Conservation (phyloP, 208 protist genomes). For the Blastocrithidia nonstop region DNA sequence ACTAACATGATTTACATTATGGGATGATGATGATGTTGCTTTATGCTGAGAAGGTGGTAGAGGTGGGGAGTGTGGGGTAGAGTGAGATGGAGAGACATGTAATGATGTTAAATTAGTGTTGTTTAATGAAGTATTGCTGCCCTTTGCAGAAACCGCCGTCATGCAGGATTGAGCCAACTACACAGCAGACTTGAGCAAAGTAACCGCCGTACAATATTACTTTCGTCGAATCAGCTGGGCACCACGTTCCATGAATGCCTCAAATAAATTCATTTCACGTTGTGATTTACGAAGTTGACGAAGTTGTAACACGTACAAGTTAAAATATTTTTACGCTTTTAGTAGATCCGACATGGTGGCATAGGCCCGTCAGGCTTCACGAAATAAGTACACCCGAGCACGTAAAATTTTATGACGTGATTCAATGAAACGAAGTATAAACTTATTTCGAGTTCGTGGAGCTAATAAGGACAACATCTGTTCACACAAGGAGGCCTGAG, state of each 20-base stretch:
- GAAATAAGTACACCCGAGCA: slow-evolving; percentile 28
- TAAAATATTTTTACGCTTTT: slow-evolving; percentile 46
- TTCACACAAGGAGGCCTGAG: slow-evolving; percentile 57
- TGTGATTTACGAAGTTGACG: slow-evolving; percentile 15
- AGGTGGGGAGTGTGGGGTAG: too few relatives aligned
- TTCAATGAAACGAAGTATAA: slow-evolving; percentile 55
- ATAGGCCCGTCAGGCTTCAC: slow-evolving; percentile 50
- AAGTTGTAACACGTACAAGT: slow-evolving; percentile 33
- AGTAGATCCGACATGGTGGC: slow-evolving; percentile 28
- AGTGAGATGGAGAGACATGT: too few relatives aligned
- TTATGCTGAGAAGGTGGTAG: too few relatives aligned
- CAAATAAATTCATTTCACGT: slow-evolving; percentile 35
- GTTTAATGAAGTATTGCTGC: slow-evolving; percentile 1
- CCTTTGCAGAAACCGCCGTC: slow-evolving; percentile 7
- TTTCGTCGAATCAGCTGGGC: slow-evolving; percentile 50
- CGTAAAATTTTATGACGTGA: slow-evolving; percentile 31
- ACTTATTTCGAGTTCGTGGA: slow-evolving; percentile 14
- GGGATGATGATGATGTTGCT: too few relatives aligned
- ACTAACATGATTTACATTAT: too few relatives aligned
- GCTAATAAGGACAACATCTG: slow-evolving; percentile 47
- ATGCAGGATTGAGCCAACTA: slow-evolving; percentile 29
- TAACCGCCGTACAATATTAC: slow-evolving; percentile 26
- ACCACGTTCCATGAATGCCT: slow-evolving; percentile 57
- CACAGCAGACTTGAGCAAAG: slow-evolving; percentile 33
- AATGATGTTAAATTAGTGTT: too few relatives aligned